Evolutionary conservation across 441 rosid genomes (phyloP).

Genomic region (Euphorbia schlechtendalii): DNA sequence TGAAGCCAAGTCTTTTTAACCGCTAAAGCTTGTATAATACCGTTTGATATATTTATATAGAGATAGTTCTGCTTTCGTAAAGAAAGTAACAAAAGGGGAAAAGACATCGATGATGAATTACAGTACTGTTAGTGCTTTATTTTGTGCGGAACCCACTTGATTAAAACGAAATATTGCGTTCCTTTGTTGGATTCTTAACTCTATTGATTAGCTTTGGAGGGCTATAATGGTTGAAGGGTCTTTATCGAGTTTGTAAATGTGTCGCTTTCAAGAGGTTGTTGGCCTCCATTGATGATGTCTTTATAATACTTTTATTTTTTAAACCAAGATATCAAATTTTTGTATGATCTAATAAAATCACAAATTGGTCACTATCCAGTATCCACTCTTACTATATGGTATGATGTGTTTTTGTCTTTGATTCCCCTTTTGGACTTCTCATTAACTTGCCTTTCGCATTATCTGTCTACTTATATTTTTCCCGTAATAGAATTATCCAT

Average conservation of each 20-base stretch:
- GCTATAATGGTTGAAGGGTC: slow-evolving; percentile 47
- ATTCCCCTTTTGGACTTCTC: neutral
- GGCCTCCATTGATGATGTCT: slow-evolving; percentile 28
- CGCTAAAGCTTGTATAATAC: slow-evolving; percentile 5
- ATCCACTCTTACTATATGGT: neutral
- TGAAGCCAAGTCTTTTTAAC: slow-evolving; percentile 48
- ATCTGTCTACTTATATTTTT: slow-evolving; percentile 2
- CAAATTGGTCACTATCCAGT: slow-evolving; percentile 7
- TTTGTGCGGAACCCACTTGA: slow-evolving; percentile 11
- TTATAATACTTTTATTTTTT: slow-evolving; percentile 9
- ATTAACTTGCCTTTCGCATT: neutral
- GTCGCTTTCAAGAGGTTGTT: slow-evolving; percentile 47
- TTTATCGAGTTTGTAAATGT: slow-evolving; percentile 46
- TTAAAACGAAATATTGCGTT: neutral
- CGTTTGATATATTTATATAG: neutral
- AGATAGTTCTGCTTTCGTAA: neutral
- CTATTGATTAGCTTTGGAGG: neutral
- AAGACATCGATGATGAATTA: slow-evolving; percentile 4
- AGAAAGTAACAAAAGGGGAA: neutral
- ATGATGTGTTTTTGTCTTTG: slow-evolving; percentile 4
- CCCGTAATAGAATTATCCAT: slow-evolving; percentile 12
- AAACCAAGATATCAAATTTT: slow-evolving; percentile 13
- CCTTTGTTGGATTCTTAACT: neutral
- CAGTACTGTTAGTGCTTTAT: neutral
- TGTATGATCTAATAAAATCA: neutral